Evolutionary conservation across 2,329 filamentous ascomycete genomes (phyloP).

Genomic region (Apiospora aurea): DNA sequence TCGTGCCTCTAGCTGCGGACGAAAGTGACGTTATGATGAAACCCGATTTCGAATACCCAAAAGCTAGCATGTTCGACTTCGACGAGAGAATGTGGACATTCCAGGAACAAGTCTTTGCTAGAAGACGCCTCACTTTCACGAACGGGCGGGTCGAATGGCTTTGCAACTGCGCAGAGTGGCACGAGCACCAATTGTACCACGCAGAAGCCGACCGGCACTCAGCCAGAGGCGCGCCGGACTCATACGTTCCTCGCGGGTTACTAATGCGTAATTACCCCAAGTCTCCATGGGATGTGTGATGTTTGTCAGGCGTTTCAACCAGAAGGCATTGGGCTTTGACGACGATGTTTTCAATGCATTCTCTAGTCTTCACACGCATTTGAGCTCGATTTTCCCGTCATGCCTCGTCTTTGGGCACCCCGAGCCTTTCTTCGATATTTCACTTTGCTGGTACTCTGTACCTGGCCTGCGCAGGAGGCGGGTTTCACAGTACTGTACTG

Average conservation of each 20-base stretch:
- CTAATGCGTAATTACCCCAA: too few species aligned
- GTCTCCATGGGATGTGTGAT: too few species aligned
- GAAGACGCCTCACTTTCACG: neutral
- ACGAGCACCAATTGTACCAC: neutral
- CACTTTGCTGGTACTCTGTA: neutral
- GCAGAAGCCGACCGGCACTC: too few species aligned
- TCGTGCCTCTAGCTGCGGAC: neutral
- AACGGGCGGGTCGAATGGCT: neutral
- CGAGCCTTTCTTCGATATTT: neutral
- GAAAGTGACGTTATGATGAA: neutral
- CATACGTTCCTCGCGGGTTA: too few species aligned
- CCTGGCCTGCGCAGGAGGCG: neutral
- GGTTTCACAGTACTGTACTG: neutral
- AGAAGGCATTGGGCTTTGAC: neutral
- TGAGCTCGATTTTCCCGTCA: neutral
- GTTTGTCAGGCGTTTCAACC: too few species aligned
- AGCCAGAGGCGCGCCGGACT: too few species aligned
- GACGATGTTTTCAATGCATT: neutral
- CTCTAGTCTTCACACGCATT: neutral
- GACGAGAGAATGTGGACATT: neutral
- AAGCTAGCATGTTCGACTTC: neutral
- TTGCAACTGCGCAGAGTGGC: neutral
- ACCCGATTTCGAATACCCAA: neutral
- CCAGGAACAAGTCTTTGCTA: neutral
- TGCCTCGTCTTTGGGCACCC: neutral